Evolutionary conservation across 1,284 basidiomycete species (phyloP), one percentile per base, ranked within the genome.

Genomic region (Golubevia sp.): DNA sequence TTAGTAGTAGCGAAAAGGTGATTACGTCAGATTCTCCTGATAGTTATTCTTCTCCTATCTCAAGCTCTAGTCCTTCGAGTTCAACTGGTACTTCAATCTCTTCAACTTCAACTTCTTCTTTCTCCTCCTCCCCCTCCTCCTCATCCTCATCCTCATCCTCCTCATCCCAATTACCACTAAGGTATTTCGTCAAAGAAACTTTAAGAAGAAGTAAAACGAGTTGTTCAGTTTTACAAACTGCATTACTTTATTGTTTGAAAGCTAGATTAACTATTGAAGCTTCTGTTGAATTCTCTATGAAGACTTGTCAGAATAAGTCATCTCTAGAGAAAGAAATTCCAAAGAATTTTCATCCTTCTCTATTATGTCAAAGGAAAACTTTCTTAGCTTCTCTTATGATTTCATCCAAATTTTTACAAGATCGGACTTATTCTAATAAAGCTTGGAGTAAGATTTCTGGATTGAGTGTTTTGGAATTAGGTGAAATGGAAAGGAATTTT

Each of bases 401-500:
- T 15, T 72, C 79, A 11, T 70, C 70, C 64, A 82, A 82, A 68
- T 82, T 82, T 66, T 64, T 80, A 3, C 79, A 82, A 59, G 79
- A 82, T 34, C 73, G 71, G 51, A 79, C 66, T 53, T 80, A 77
- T 58, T 77, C 74, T 56, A 80, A 82, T 66, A 60, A 67, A 6
- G 77, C 79, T 2, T 82, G 79, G 79, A 61, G 68, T 61, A 71
- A 74, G 60, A 79, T 82, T 56, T 76, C 77, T 21, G 79, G 79
- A 20, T 62, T 82, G 0, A 57, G 63, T 25, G 59, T 74, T 38
- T 63, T 64, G 44, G 79, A 82, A 50, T 64, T 82, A 15, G 70
- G 73, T 54, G 64, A 69, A 59, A 56, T 80, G n/a, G 79, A 82
- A 65, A 34, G 30, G 30, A 34, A 34, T 34, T 34, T 34, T 5